Evolutionary conservation across 495 filamentous ascomycete species (phyloP), one percentile per base, ranked within the genome.

Genomic region (Friedmanniomyces endolithicus): DNA sequence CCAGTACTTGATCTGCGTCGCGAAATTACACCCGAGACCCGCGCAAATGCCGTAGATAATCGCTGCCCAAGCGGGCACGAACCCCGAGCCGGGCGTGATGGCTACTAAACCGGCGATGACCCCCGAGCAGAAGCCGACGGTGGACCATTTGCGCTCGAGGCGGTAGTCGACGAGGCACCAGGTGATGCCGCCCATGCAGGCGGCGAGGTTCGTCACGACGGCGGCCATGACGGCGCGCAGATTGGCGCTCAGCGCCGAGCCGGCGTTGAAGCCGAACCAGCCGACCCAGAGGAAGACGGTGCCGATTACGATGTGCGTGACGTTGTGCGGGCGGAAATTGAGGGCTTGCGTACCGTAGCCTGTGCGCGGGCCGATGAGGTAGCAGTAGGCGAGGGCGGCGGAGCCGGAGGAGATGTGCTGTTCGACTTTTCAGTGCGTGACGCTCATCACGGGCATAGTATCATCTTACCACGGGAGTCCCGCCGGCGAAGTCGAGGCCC

Each of bases 271-370:
- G 48, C 92, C 92, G 66, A 96, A 96, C 92, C 92, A 98, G 25
- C 92, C 92, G 46, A 97, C 88, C 92, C 92, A 98, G 43, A 98
- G 83, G 75, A 98, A 96, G 48, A 96, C 89, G 12, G 92, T 98
- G 3, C 92, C 92, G 44, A 98, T 81, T 33, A 96, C 90, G 59
- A 98, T 88, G 68, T 95, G 89, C 22, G 89, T 95, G 48, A 98
- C 92, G 64, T 97, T 96, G 75, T 98, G 92, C 19, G 92, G 92
- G 55, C 92, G 88, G 71, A 94, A 97, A 64, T 95, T 95, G 48
- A 98, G 75, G 67, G 90, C 87, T 62, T 94, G 85, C 23, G 83
- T 95, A 34, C 79, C 81, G 68, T 94, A 87, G 24, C 87, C 86
- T 56, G 84, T 81, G 50, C 87, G 78, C 77, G 88, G 88, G 65